Evolutionary conservation across 352 stramenopile genomes (phyloP).

Genomic region (Globisporangium cylindrosporum): DNA sequence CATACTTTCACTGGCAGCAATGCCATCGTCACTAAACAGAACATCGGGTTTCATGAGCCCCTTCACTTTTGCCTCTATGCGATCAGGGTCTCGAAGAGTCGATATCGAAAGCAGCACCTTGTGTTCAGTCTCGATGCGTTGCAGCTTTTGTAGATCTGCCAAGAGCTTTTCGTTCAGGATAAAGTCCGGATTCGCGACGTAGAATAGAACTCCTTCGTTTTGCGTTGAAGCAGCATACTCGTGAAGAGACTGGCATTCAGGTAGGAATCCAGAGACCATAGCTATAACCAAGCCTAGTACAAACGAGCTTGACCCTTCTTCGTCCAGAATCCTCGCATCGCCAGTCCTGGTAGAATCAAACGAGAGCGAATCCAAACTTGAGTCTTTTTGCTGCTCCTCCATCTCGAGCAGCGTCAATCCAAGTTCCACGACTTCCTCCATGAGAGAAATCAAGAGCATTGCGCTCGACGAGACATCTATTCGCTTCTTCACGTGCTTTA

Average conservation of each 20-base stretch:
- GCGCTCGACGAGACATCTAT: slow-evolving; percentile 16
- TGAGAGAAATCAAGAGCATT: slow-evolving; percentile 34
- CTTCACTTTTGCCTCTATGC: slow-evolving; percentile 42
- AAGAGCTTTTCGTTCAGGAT: slow-evolving; percentile 29
- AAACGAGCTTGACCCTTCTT: slow-evolving; percentile 20
- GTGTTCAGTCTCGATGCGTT: slow-evolving; percentile 46
- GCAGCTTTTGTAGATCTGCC: slow-evolving; percentile 41
- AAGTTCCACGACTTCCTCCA: slow-evolving; percentile 57
- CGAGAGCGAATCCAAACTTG: neutral
- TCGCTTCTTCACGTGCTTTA: slow-evolving; percentile 43
- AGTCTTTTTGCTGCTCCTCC: slow-evolving; percentile 23
- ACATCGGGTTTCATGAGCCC: slow-evolving; percentile 38
- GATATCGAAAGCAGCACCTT: slow-evolving; percentile 53
- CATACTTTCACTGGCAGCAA: neutral
- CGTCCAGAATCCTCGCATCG: neutral
- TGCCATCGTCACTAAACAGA: slow-evolving; percentile 30
- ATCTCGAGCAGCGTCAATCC: slow-evolving; percentile 44
- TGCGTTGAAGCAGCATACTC: slow-evolving; percentile 20
- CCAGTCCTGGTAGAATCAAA: neutral
- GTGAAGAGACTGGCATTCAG: slow-evolving; percentile 25
- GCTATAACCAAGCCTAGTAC: slow-evolving; percentile 35
- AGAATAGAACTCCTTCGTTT: slow-evolving; percentile 19
- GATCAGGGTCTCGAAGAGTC: slow-evolving; percentile 40
- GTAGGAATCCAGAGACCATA: slow-evolving; percentile 29
- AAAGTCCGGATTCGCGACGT: slow-evolving; percentile 28